Evolutionary conservation across 495 filamentous ascomycete genomes (phyloP).

Genomic region (Neurospora sp.): DNA sequence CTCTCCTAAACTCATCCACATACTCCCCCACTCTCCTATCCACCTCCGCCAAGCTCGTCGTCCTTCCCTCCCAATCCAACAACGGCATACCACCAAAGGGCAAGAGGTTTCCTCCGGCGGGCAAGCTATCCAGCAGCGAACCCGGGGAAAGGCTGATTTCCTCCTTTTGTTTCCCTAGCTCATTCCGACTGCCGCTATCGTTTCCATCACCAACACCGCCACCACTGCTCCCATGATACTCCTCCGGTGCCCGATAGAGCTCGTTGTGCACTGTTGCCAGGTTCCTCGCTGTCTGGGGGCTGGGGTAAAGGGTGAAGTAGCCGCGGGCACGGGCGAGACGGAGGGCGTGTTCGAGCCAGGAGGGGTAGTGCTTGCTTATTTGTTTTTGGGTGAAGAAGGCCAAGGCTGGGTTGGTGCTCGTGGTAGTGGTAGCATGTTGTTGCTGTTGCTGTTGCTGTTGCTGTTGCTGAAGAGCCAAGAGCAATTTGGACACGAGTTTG

Average conservation of each 20-base stretch:
- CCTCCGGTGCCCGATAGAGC: conserved; percentile 59
- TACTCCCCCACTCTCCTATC: conserved; percentile 30
- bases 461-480: conserved; percentile 31
- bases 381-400: conserved; percentile 34
- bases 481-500: conserved; percentile 51
- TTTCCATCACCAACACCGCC: not conserved
- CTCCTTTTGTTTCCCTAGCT: not conserved
- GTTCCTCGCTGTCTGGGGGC: conserved; percentile 35
- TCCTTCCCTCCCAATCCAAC: conserved; percentile 31
- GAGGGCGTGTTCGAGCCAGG: conserved; percentile 69
- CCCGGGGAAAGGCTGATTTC: conserved; percentile 22
- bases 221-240: conserved; percentile 29
- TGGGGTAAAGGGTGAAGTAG: conserved; percentile 68
- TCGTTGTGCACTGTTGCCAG: conserved; percentile 67
- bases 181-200: not conserved
- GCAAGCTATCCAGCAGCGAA: conserved; percentile 30
- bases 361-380: conserved; percentile 53
- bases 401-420: conserved; percentile 9
- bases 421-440: not conserved
- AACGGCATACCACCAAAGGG: conserved; percentile 30
- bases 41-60: conserved; percentile 21
- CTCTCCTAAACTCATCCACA: conserved; percentile 27
- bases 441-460: conserved; percentile 11
- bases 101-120: conserved; percentile 22
- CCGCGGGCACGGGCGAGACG: conserved; percentile 61